These are phyloP conservation scores for Pouteria glomerata DNA, from an alignment of 148 eudicot species.

Conservation along the genomic window DNA sequence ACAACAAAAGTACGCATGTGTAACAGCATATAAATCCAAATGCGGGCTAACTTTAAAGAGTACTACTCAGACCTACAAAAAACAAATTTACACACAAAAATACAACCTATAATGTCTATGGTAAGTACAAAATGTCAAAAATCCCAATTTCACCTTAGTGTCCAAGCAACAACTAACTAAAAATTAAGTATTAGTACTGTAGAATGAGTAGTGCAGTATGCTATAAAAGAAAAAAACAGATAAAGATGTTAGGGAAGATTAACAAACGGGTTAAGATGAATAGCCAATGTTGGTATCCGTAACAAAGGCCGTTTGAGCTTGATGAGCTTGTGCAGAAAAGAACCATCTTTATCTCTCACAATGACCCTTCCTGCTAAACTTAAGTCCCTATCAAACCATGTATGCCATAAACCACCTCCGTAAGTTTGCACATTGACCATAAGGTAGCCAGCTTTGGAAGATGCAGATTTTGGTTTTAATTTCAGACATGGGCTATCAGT, in stretches of 20 bases:
- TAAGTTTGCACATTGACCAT: conserved; percentile 97
- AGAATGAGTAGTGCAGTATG: too few relatives aligned
- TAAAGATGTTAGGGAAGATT: conserved; percentile 13
- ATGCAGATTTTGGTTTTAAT: conserved; percentile 88
- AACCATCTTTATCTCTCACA: conserved; percentile 66
- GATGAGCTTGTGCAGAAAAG: conserved; percentile 75
- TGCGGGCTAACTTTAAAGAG: too few relatives aligned
- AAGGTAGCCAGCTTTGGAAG: conserved; percentile 76
- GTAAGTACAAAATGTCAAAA: too few relatives aligned
- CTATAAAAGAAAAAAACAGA: too few relatives aligned
- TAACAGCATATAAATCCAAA: too few relatives aligned
- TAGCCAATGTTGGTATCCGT: conserved; percentile 88
- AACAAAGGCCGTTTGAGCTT: conserved; percentile 72
- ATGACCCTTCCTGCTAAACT: conserved; percentile 94
- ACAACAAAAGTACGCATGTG: too few relatives aligned
- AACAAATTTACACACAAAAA: too few relatives aligned
- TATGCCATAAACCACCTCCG: conserved; percentile 97
- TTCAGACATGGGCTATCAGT: conserved; percentile 97
- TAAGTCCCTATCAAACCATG: conserved; percentile 96
- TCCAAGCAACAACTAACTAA: too few relatives aligned
- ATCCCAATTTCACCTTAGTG: too few relatives aligned
- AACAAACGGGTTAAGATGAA: conserved; percentile 85
- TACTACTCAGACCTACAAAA: too few relatives aligned
- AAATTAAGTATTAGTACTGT: too few relatives aligned
- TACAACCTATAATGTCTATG: too few relatives aligned